Evolutionary conservation across 768 basidiomycete species (phyloP).

Genomic region (Kwoniella newhampshirensis): DNA sequence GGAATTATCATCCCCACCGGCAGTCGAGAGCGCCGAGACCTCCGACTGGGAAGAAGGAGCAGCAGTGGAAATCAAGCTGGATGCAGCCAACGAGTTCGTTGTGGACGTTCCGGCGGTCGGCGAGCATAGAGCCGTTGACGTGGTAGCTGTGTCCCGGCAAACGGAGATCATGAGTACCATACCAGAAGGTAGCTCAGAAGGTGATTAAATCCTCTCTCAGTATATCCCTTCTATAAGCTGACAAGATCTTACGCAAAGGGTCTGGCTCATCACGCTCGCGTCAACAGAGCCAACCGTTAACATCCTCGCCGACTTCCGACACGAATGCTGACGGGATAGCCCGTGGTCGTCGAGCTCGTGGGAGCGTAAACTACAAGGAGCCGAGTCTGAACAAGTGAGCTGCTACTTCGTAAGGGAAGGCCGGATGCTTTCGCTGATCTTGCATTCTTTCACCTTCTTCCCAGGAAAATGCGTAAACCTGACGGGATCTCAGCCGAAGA

Average conservation of each 20-base stretch:
- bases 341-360: constrained; percentile 33
- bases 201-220: constrained; percentile 1
- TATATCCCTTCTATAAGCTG: not conserved
- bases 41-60: constrained; percentile 22
- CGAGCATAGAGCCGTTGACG: constrained; percentile 7
- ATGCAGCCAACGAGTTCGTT: constrained; percentile 1
- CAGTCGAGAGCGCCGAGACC: constrained; percentile 1
- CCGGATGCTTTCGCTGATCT: not conserved
- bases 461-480: constrained; percentile 51
- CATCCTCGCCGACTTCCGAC: no score
- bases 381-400: constrained; percentile 48
- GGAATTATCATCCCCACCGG: not conserved
- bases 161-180: constrained; percentile 12
- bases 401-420: not conserved
- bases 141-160: not conserved
- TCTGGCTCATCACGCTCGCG: constrained; percentile 2
- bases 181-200: constrained; percentile 9
- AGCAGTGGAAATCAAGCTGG: constrained; percentile 9
- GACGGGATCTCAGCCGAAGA: constrained; percentile 38
- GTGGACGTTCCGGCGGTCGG: not conserved
- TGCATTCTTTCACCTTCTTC: not conserved
- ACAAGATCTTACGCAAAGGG: no score
- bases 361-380: constrained; percentile 51
- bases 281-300: not conserved
- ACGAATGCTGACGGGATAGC: constrained; percentile 7